Percentiles rank a stretch among this genome's conserved stretches.
phyloP scores from a whole-genome alignment of 2,329 filamentous ascomycete genomes.

The Hyphodiscus sp. region DNA sequence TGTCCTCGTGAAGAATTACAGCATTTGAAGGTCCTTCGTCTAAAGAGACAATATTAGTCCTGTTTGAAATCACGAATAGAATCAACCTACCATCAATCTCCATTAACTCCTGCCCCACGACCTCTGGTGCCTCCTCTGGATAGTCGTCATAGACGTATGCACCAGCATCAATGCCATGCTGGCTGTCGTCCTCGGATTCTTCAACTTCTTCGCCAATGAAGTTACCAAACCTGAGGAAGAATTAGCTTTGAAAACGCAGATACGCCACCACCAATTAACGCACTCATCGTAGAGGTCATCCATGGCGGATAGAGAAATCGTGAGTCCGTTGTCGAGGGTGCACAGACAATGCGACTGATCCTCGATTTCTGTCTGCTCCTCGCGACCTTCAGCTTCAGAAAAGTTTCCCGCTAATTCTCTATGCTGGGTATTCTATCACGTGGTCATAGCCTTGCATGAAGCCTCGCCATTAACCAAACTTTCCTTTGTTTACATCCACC shows the following conservation, averaged over 20 bases:
- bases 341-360: conserved; percentile 13
- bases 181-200: conserved; percentile 81
- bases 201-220: conserved; percentile 95
- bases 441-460: conserved; percentile 14
- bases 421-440: conserved; percentile 13
- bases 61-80: not conserved
- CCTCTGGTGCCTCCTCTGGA: conserved; percentile 54
- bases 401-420: conserved; percentile 15
- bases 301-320: conserved; percentile 43
- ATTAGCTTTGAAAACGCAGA: conserved; percentile 13
- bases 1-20: conserved; percentile 97
- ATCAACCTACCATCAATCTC: conserved; percentile 67
- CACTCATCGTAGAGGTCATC: conserved; percentile 98
- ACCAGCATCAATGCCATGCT: conserved; percentile 65
- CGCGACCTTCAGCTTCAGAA: conserved; percentile 23
- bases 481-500: not conserved
- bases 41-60: conserved; percentile 30
- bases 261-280: conserved; percentile 14
- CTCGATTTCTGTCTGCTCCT: conserved; percentile 6
- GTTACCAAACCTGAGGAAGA: conserved; percentile 73
- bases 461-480: not conserved
- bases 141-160: conserved; percentile 77
- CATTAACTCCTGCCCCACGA: conserved; percentile 79
- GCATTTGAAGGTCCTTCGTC: conserved; percentile 89
- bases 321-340: not conserved